Conservation (phyloP, 23 red algal species). For the Agarophyton chilense region DNA sequence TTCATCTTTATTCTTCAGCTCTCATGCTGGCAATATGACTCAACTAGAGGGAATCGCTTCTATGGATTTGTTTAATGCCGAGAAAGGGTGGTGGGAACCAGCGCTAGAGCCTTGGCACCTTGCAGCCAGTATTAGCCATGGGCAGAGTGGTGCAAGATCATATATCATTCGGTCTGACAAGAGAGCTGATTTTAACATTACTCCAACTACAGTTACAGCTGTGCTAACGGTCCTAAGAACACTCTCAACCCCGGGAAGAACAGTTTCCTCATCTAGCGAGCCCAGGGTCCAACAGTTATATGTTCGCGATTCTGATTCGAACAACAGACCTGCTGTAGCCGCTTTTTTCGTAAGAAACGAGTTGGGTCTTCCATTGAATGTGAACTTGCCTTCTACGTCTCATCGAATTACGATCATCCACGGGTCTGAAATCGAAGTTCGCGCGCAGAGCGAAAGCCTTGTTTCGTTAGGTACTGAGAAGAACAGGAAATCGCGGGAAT, state of each 20-base stretch:
- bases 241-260: neutral
- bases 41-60: constrained; percentile 52
- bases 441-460: constrained; percentile 66
- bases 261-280: neutral
- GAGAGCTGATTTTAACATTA: constrained; percentile 74
- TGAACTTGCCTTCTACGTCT: constrained; percentile 54
- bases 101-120: constrained; percentile 77
- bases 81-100: constrained; percentile 94
- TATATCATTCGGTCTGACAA: constrained; percentile 64
- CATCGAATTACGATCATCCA: constrained; percentile 42
- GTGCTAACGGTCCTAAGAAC: constrained; percentile 45
- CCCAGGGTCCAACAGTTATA: neutral
- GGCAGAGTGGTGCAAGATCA: constrained; percentile 65
- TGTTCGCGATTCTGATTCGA: constrained; percentile 1
- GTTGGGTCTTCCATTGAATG: constrained; percentile 69
- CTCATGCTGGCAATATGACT: constrained; percentile 46
- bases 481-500: constrained; percentile 25
- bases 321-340: constrained; percentile 78
- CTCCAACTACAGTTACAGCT: constrained; percentile 68
- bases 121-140: constrained; percentile 50
- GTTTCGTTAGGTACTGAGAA: constrained; percentile 21
- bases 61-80: constrained; percentile 79
- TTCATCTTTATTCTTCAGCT: constrained; percentile 27
- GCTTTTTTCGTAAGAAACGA: constrained; percentile 90
- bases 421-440: constrained; percentile 67